Conservation (phyloP, 2,329 filamentous ascomycete genomes). For the Trichoderma koningii region DNA sequence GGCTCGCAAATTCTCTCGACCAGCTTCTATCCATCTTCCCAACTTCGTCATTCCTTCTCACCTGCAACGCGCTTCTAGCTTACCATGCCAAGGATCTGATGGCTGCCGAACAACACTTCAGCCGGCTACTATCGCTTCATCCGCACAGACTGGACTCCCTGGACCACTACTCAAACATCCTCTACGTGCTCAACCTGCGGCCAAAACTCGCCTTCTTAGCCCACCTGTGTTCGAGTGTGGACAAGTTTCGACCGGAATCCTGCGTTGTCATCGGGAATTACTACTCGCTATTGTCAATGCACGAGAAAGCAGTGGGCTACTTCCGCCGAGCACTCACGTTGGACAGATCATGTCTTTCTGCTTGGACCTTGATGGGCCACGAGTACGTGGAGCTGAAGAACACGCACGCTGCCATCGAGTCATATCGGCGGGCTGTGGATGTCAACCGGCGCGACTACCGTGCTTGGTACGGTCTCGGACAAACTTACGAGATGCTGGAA, state of each 20-base stretch:
- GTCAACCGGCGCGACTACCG: slow-evolving; percentile 95
- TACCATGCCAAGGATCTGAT: slow-evolving; percentile 88
- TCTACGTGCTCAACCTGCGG: slow-evolving; percentile 86
- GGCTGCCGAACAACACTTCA: slow-evolving; percentile 66
- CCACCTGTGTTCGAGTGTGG: slow-evolving; percentile 84
- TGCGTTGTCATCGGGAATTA: slow-evolving; percentile 98
- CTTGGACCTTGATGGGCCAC: slow-evolving; percentile 98
- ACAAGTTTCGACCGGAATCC: slow-evolving; percentile 95
- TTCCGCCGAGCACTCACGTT: slow-evolving; percentile 90
- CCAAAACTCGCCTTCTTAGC: slow-evolving; percentile 92
- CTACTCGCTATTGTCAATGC: slow-evolving; percentile 89
- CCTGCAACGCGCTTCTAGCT: slow-evolving; percentile 81
- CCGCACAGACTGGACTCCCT: slow-evolving; percentile 79
- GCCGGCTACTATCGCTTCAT: slow-evolving; percentile 77
- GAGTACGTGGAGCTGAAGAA: slow-evolving; percentile 99
- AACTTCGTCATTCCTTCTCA: slow-evolving; percentile 82
- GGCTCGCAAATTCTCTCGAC: slow-evolving; percentile 72
- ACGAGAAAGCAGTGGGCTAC: slow-evolving; percentile 98
- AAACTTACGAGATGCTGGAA: slow-evolving; percentile 96
- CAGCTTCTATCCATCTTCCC: slow-evolving; percentile 86
- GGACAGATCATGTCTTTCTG: slow-evolving; percentile 86
- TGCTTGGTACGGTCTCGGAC: slow-evolving; percentile 95
- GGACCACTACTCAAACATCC: slow-evolving; percentile 95
- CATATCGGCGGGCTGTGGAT: slow-evolving; percentile 91
- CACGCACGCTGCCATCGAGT: slow-evolving; percentile 95